Evolutionary conservation across 345 rosid species (phyloP).

Genomic region (Raphanus sativus): DNA sequence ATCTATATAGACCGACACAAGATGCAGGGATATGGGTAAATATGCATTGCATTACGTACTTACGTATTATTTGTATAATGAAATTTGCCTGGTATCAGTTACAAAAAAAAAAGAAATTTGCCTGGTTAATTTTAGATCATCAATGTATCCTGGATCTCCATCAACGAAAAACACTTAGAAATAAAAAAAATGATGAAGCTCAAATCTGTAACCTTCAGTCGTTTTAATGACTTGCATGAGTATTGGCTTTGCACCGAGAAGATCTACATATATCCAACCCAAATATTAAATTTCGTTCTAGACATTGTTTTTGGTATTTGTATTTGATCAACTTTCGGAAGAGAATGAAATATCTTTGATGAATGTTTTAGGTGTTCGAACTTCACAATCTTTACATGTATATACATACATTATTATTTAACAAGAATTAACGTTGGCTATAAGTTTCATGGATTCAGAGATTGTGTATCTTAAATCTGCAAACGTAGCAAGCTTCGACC

Average conservation of each 20-base stretch:
- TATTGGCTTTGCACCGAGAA: not conserved
- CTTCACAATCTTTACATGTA: not conserved
- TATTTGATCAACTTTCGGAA: not conserved
- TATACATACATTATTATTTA: not conserved
- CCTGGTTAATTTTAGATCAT: not conserved
- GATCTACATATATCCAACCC: not conserved
- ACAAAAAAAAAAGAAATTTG: not conserved
- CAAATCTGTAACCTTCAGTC: not conserved
- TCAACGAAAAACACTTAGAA: not conserved
- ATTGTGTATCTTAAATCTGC: not conserved
- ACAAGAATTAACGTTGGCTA: not conserved
- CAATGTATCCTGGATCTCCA: not conserved
- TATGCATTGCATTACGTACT: conserved; percentile 11
- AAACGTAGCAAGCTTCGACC: not conserved
- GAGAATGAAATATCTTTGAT: not conserved
- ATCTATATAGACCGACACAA: conserved; percentile 27
- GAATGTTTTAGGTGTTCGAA: not conserved
- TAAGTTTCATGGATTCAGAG: not conserved
- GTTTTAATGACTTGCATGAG: not conserved
- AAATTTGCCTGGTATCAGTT: not conserved
- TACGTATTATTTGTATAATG: not conserved
- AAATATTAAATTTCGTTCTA: not conserved
- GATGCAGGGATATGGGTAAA: conserved; percentile 16
- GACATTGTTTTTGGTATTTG: not conserved
- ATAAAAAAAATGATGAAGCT: not conserved